Conservation (phyloP, 768 basidiomycete species). For the Kwoniella bestiolae region DNA sequence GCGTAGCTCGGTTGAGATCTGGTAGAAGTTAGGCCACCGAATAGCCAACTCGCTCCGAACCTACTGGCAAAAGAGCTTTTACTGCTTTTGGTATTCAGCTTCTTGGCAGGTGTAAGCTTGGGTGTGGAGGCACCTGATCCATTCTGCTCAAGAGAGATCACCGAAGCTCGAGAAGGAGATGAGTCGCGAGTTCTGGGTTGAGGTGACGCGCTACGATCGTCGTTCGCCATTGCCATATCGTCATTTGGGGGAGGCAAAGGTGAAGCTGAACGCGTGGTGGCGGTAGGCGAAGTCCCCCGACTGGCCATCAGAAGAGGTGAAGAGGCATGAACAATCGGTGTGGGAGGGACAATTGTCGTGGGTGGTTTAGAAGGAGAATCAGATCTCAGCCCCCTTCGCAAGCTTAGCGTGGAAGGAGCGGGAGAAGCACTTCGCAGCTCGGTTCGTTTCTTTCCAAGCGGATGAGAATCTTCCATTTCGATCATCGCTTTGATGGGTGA, state of each 20-base stretch:
- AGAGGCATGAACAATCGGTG: not conserved
- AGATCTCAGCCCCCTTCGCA: slow-evolving; percentile 15
- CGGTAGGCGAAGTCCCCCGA: slow-evolving; percentile 2
- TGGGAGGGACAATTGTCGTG: not conserved
- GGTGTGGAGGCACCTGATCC: slow-evolving; percentile 47
- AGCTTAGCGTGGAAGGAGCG: slow-evolving; percentile 32
- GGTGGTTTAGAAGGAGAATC: slow-evolving; percentile 3
- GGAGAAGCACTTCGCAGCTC: slow-evolving; percentile 32
- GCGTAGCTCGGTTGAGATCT: slow-evolving; percentile 49
- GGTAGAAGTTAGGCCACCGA: slow-evolving; percentile 34
- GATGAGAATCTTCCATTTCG: slow-evolving; percentile 12
- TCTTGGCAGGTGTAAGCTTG: slow-evolving; percentile 38
- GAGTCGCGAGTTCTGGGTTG: slow-evolving; percentile 4
- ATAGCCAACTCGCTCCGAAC: slow-evolving; percentile 48
- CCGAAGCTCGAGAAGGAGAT: slow-evolving; percentile 31
- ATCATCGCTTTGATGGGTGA: slow-evolving; percentile 23
- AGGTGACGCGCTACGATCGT: not conserved
- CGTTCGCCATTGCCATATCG: not conserved
- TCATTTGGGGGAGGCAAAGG: slow-evolving; percentile 8
- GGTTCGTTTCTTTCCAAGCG: slow-evolving; percentile 25
- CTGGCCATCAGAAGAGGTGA: slow-evolving; percentile 13
- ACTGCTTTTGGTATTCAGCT: slow-evolving; percentile 37
- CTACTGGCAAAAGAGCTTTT: slow-evolving; percentile 41
- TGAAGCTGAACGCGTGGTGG: slow-evolving; percentile 16
- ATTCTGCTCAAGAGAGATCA: slow-evolving; percentile 17